A percentile compares a stretch with the other conserved stretches of the same genome.
These are phyloP conservation scores for Hypoxylon lenormandii DNA, from an alignment of 495 filamentous ascomycete species.

Conservation along the genomic window DNA sequence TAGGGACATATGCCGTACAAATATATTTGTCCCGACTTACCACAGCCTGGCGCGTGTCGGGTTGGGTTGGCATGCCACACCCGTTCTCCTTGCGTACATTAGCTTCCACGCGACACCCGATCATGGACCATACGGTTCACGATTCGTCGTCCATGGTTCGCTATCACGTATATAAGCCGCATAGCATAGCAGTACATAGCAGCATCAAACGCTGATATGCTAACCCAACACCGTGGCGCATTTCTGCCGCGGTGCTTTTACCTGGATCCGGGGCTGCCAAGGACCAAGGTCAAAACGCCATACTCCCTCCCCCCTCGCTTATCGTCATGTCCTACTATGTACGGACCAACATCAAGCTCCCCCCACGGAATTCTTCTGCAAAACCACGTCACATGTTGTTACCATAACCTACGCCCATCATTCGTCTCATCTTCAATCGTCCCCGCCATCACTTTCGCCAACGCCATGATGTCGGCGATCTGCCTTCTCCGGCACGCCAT, in stretches of 20 bases:
- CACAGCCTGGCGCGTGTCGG: constrained; percentile 6
- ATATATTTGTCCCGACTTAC: constrained; percentile 36
- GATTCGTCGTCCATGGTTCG: constrained; percentile 27
- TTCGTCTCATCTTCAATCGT: constrained; percentile 19
- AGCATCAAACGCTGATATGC: constrained; percentile 32
- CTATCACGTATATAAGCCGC: constrained; percentile 22
- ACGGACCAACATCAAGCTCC: constrained; percentile 5
- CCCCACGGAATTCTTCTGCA: constrained; percentile 34
- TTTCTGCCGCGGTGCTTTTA: constrained; percentile 30
- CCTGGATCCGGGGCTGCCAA: constrained; percentile 41
- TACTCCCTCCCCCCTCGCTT: constrained; percentile 6
- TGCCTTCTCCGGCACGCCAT: constrained; percentile 12
- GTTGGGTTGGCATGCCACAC: constrained; percentile 27
- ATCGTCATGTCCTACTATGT: constrained; percentile 21
- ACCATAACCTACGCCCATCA: constrained; percentile 16
- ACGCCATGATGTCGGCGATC: constrained; percentile 8
- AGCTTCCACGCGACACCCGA: constrained; percentile 35
- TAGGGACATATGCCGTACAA: constrained; percentile 31
- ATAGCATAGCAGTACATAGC: constrained; percentile 31
- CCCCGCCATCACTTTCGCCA: constrained; percentile 11
- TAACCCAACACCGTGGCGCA: constrained; percentile 19
- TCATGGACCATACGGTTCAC: constrained; percentile 27
- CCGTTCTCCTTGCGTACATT: constrained; percentile 35
- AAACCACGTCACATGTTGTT: constrained; percentile 33
- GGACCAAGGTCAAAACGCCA: constrained; percentile 24